Percentiles rank a stretch among this genome's conserved stretches.
Conservation (phyloP, 805 yeast species). For the Isabelozyma heimii region DNA sequence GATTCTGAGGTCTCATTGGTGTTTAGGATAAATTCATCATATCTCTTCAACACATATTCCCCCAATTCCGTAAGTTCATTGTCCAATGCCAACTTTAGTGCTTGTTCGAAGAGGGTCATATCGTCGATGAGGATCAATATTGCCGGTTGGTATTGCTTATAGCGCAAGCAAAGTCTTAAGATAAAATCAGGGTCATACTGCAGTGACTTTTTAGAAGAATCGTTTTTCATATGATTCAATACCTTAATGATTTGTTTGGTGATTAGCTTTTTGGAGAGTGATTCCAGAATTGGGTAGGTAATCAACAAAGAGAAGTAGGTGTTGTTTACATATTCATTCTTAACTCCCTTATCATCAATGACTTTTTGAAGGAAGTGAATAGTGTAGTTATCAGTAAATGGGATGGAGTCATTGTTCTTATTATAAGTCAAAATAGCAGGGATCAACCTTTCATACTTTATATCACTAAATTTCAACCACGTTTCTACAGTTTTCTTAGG, state of each 20-base stretch:
- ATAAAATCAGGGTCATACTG: slow-evolving; percentile 71
- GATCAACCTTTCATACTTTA: slow-evolving; percentile 63
- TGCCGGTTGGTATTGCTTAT: slow-evolving; percentile 60
- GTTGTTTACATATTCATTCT: slow-evolving; percentile 57
- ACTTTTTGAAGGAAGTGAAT: slow-evolving; percentile 60
- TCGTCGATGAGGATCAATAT: slow-evolving; percentile 66
- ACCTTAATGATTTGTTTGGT: slow-evolving; percentile 31
- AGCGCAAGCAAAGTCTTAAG: slow-evolving; percentile 65
- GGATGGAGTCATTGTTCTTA: slow-evolving; percentile 37
- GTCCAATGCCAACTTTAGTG: slow-evolving; percentile 70
- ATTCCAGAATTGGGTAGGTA: slow-evolving; percentile 23
- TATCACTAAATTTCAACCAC: slow-evolving; percentile 60
- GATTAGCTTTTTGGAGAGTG: slow-evolving; percentile 2
- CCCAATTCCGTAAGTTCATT: slow-evolving; percentile 57
- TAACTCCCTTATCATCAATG: slow-evolving; percentile 36
- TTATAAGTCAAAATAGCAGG: slow-evolving; percentile 77
- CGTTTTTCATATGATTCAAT: slow-evolving; percentile 21
- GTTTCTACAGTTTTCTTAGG: slow-evolving; percentile 71
- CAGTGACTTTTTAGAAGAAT: slow-evolving; percentile 7
- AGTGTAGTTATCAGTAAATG: slow-evolving; percentile 56
- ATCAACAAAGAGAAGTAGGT: slow-evolving; percentile 68
- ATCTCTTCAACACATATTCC: slow-evolving; percentile 31
- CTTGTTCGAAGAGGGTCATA: slow-evolving; percentile 72
- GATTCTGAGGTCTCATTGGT: slow-evolving; percentile 1
- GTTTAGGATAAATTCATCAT: slow-evolving; percentile 20